Conservation (phyloP, 169 alveolate genomes). For the Eimeria acervulina region DNA sequence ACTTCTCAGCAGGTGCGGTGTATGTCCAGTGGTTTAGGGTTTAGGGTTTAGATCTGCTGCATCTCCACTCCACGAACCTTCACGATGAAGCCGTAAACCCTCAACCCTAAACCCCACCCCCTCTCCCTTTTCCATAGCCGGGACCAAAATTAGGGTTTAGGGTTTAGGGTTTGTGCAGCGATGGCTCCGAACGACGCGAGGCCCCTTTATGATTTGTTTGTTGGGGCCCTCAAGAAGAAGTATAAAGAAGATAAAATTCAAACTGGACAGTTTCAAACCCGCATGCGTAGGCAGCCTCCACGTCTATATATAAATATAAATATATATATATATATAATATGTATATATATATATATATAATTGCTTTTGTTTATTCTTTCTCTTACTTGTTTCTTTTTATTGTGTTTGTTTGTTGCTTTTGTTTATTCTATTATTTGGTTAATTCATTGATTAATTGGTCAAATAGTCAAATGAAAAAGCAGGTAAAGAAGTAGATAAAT, state of each 20-base stretch:
- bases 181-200: constrained; percentile 55
- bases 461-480: no score
- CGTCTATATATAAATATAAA: not conserved
- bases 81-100: constrained; percentile 30
- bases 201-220: constrained; percentile 30
- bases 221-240: constrained; percentile 5
- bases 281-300: constrained; percentile 56
- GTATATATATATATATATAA: no score
- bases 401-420: no score
- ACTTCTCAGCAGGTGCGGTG: constrained; percentile 45
- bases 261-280: constrained; percentile 59
- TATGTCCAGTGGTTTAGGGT: not conserved
- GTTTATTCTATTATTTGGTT: not conserved
- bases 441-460: no score
- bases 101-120: not conserved
- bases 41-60: no score
- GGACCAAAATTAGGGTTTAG: not conserved
- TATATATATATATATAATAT: no score
- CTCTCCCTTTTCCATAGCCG: no score
- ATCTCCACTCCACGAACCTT: no score
- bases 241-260: constrained; percentile 9
- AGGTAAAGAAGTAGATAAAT: no score
- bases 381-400: no score
- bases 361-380: no score
- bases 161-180: constrained; percentile 48